phyloP scores from a whole-genome alignment of 2,329 filamentous ascomycete species.

The Ophidiomyces ophidiicola region DNA sequence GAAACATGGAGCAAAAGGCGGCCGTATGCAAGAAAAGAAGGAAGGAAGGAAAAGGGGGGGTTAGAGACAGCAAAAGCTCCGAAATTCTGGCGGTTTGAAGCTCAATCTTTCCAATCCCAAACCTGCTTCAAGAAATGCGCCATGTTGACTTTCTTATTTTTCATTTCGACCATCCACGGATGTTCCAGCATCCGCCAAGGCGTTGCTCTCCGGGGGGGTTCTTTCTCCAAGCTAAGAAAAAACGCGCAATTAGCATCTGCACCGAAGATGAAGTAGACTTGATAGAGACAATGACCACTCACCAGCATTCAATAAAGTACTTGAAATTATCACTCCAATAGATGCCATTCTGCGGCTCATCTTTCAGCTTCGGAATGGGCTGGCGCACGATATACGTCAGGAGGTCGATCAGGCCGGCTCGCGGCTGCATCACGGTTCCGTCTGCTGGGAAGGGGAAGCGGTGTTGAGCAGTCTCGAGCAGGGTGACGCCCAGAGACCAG shows the following conservation, averaged over 20 bases:
- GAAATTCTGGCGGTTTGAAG: neutral
- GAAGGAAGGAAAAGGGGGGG: neutral
- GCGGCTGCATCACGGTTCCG: constrained; percentile 86
- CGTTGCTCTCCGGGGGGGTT: constrained; percentile 70
- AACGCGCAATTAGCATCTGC: neutral
- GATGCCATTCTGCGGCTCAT: constrained; percentile 79
- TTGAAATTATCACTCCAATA: constrained; percentile 97
- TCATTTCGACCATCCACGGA: constrained; percentile 98
- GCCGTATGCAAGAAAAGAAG: neutral
- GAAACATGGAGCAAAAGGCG: too few relatives aligned
- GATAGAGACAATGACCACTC: constrained; percentile 34
- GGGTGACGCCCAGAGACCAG: constrained; percentile 91
- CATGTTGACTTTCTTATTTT: constrained; percentile 94
- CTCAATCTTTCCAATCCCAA: constrained; percentile 81
- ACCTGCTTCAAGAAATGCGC: constrained; percentile 83
- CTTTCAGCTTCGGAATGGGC: constrained; percentile 86
- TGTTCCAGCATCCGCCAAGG: constrained; percentile 99
- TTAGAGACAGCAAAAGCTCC: neutral
- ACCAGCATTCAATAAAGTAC: constrained; percentile 99
- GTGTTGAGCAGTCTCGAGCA: constrained; percentile 98
- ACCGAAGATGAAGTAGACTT: neutral
- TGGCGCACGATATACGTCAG: constrained; percentile 96
- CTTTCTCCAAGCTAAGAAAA: constrained; percentile 94
- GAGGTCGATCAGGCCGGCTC: constrained; percentile 84
- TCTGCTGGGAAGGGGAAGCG: constrained; percentile 97